A percentile compares a stretch with the other conserved stretches of the same genome.
These are phyloP conservation scores for Penicillium sp. DNA, from an alignment of 2,329 filamentous ascomycete species.

Conservation along the genomic window DNA sequence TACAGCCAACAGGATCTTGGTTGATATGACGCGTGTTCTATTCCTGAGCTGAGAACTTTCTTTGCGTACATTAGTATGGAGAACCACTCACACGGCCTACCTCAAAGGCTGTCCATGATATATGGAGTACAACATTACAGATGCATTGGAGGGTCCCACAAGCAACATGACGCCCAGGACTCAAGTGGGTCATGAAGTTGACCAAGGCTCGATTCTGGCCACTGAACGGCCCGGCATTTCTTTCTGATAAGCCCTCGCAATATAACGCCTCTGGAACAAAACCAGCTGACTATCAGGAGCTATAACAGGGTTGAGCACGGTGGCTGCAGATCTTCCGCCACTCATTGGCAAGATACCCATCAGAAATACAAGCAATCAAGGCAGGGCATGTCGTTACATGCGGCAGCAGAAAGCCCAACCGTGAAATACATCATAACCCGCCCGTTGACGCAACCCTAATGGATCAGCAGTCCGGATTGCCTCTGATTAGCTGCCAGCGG, in stretches of 20 bases:
- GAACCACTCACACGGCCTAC: neutral
- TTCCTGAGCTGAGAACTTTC: neutral
- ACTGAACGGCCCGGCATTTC: constrained; percentile 14
- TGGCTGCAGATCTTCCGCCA: neutral
- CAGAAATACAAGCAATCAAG: neutral
- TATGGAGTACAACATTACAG: neutral
- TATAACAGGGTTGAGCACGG: neutral
- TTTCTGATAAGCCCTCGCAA: constrained; percentile 7
- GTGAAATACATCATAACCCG: neutral
- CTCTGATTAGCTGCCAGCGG: constrained; percentile 10
- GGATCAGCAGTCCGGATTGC: constrained; percentile 7
- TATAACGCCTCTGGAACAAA: constrained; percentile 10
- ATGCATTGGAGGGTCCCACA: neutral
- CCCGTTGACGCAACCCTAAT: constrained; percentile 18
- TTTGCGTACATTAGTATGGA: neutral
- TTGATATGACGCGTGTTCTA: neutral
- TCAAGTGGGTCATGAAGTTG: constrained; percentile 14
- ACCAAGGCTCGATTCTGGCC: constrained; percentile 17
- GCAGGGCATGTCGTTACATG: constrained; percentile 14
- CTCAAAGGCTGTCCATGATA: neutral
- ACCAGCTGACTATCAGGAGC: neutral
- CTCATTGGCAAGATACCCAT: constrained; percentile 8
- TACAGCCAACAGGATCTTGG: neutral
- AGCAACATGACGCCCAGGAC: constrained; percentile 2
- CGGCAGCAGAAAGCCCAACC: constrained; percentile 2